Evolutionary conservation across 805 yeast genomes (phyloP), one percentile per base, ranked within the genome.

Genomic region (Kodamaea neixiangensis): DNA sequence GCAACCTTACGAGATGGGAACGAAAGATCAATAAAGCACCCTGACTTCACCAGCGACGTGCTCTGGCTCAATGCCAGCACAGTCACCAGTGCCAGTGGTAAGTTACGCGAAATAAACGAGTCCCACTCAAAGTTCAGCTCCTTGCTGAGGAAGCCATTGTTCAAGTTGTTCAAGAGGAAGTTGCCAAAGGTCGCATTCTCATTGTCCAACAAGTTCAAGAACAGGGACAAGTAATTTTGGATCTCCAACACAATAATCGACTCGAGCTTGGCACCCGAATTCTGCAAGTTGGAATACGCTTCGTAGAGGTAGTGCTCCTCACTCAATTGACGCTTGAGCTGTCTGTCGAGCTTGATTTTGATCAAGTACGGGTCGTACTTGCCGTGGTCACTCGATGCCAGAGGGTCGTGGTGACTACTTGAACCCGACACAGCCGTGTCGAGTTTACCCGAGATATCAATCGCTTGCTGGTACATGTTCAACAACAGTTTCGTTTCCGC

Each of bases 101-200:
- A 72, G 69, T 92, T 91, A 54, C 86, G 80, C 7, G 82, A 69
- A 47, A 92, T 79, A 57, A 89, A 94, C 31, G 88, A 79, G 53
- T 87, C 89, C 97, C 97, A 93, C 73, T 94, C 98, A 64, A 83
- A 82, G 34, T 81, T 76, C 10, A 96, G 84, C 53, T 87, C 91
- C 63, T 87, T 86, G 33, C 87, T 79, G 54, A 91, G 79, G 57
- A 91, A 82, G 2, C 91, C 91, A 41, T 69, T 61, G 38, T 64
- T 61, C 51, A 89, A 71, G 63, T 81, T 83, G 2, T 91, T 83
- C 39, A 86, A 76, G 54, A 89, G 71, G 44, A 76, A 78, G 55
- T 84, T 84, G 57, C 87, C 81, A 14, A 89, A 83, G 42, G 86
- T 74, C 58, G 85, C 86, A 38, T 91, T 85, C 66, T 87, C 90